Conservation (phyloP, 148 eudicot genomes). For the Rhododendron griersonianum region DNA sequence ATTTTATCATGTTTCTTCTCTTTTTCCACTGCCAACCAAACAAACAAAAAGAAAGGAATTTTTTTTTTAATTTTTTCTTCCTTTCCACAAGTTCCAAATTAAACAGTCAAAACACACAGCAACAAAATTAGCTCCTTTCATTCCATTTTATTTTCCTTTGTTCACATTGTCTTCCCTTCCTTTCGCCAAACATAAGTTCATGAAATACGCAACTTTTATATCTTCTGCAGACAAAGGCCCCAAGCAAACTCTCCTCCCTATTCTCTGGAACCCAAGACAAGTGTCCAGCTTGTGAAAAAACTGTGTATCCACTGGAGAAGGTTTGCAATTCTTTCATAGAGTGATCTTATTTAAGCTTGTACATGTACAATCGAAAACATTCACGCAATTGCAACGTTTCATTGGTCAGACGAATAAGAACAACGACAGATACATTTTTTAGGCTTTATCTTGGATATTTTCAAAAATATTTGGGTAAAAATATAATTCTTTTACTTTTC, state of each 20-base stretch:
- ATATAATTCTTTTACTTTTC: no score
- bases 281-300: constrained; percentile 70
- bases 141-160: background rate
- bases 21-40: background rate
- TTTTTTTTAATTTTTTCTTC: no score
- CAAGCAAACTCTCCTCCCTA: constrained; percentile 65
- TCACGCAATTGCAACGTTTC: background rate
- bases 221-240: constrained; percentile 38
- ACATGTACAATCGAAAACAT: background rate
- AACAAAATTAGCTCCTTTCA: background rate
- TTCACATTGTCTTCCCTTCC: background rate
- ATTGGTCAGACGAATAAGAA: background rate
- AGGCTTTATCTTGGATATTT: no score
- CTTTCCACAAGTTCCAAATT: no score
- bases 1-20: no score
- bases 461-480: no score
- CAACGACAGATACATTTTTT: background rate
- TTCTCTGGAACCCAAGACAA: constrained; percentile 89
- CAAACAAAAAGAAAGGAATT: background rate
- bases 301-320: constrained; percentile 89
- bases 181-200: background rate
- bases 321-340: constrained; percentile 22
- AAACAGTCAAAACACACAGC: background rate
- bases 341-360: background rate
- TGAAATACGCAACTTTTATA: background rate